Percentiles rank a stretch among this genome's conserved stretches.
These are phyloP conservation scores for Phtheirospermum japonicum DNA, from an alignment of 257 asterid genomes.

Conservation along the genomic window DNA sequence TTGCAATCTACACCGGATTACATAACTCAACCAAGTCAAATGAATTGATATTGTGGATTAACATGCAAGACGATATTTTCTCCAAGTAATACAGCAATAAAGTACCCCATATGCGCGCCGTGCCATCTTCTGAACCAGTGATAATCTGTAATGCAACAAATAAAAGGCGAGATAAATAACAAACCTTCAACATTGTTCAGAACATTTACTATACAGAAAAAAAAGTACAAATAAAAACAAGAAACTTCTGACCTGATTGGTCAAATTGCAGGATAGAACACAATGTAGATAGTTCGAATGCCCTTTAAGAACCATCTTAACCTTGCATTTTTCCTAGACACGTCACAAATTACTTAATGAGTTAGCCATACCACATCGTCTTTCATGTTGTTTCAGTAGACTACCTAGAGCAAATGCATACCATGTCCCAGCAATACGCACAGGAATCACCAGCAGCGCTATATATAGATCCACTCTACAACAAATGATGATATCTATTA, in stretches of 20 bases:
- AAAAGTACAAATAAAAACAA: constrained; percentile 5
- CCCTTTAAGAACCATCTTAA: constrained; percentile 80
- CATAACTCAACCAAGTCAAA: constrained; percentile 30
- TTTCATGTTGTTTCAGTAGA: constrained; percentile 4
- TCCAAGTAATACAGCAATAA: constrained; percentile 21
- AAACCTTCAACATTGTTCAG: constrained; percentile 6
- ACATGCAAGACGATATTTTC: constrained; percentile 19
- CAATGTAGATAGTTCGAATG: constrained; percentile 84
- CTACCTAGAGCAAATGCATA: constrained; percentile 43
- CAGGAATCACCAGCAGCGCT: constrained; percentile 92
- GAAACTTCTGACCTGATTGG: constrained; percentile 58
- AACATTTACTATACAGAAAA: neutral
- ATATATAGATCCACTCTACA: constrained; percentile 76
- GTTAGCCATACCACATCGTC: constrained; percentile 20
- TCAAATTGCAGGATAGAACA: constrained; percentile 58
- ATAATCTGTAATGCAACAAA: constrained; percentile 57
- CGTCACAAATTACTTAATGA: constrained; percentile 16
- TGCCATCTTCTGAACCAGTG: constrained; percentile 99
- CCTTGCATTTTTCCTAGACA: constrained; percentile 62
- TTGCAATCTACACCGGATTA: constrained; percentile 59
- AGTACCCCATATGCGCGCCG: constrained; percentile 93
- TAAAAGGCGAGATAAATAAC: constrained; percentile 22
- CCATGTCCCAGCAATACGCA: constrained; percentile 99
- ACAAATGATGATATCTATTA: constrained; percentile 25
- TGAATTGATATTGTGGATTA: constrained; percentile 16